Evolutionary conservation across 2,329 filamentous ascomycete species (phyloP), one percentile per base, ranked within the genome.

Genomic region (Coniochaeta sp.): DNA sequence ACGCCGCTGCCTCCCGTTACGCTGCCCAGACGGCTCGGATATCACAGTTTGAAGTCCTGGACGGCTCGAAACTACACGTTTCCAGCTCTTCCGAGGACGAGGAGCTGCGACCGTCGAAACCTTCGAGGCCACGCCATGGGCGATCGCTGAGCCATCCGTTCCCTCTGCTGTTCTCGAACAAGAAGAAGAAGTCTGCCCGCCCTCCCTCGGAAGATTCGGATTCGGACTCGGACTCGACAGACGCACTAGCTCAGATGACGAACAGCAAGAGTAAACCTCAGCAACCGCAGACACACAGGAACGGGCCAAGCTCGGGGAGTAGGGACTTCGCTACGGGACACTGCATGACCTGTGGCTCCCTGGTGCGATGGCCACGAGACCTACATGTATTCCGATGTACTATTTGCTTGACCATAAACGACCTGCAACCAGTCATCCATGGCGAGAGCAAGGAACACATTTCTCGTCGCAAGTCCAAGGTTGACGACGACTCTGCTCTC

Each of bases 291-390:
- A 67, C 73, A 67, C 64, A 52, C 72, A 78, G 67, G 54, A 67
- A 64, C 47, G 67, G 60, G 50, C 65, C 61, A 6, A 64, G 71
- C 38, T 62, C 61, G 12, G 72, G 71, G 34, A 77, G 71, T 64
- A 84, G 81, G 65, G 85, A 90, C 65, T 84, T 88, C 68, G 78
- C 80, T 31, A 87, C 85, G 34, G 89, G 90, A 24, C 87, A 85
- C 67, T 96, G 92, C 71, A 92, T 93, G 84, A 93, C 91, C 36
- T 96, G 92, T 72, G 89, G 88, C 67, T 89, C 89, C 59, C 84
- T 87, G 60, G 88, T 96, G 64, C 83, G 89, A 60, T 96, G 91
- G 88, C 91, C 91, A 1, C 84, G 81, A 63, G 84, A 88, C 59
- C 75, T 92, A 63, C 83, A 83, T 38, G 83, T 88, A 40, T 96